Base-by-base conservation (phyloP, 2,329 filamentous ascomycete species). In the Decorospora gaudefroyi region DNA sequence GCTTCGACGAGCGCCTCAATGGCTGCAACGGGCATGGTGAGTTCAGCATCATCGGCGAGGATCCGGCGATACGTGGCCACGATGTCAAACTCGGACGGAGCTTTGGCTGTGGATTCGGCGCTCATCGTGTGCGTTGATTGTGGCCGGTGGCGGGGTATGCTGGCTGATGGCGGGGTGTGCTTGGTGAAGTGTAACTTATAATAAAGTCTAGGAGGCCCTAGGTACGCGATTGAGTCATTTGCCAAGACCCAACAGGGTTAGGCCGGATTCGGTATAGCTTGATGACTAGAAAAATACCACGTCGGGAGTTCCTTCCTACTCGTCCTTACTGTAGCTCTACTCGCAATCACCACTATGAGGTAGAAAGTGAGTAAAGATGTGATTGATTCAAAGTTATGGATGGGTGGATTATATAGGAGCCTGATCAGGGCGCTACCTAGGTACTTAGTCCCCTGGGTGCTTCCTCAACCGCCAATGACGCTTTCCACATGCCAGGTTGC, bases 11-110 rank as follows among this genome's bases (percentile, higher is more conserved):
- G 80, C 18, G 90, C 85, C 74, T 95, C 89, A 67, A 96, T 96
- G 46, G 91, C 90, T 13, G 93, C 93, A 42, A 99, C 88, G 52
- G 93, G 91, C 83, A 96, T 96, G 23, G 92, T 96, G 39, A 97
- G 80, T 51, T 95, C 88, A 8, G 87, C 80, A 69, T 97, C 90
- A 37, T 81, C 78, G 46, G 66, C 66, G 48, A 88, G 79, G 34
- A 87, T 79, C 35, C 76, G 73, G 61, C 81, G 78, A 74, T 88
- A 88, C 32, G 82, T 81, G 42, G 77, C 72, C 57, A 87, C 83
- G 49, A 88, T 84, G 69, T 78, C 73, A 60, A 75, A 76, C 5
- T 49, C 46, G 12, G 65, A 53, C 25, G 53, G 37, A 4, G 57
- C 40, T 19, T 54, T 58, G 31, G 27, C 22, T 19, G 54, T 54